Percentiles rank a stretch among this genome's conserved stretches.
Conservation (phyloP, 768 basidiomycete genomes). For the Cystofilobasidium ferigula region DNA sequence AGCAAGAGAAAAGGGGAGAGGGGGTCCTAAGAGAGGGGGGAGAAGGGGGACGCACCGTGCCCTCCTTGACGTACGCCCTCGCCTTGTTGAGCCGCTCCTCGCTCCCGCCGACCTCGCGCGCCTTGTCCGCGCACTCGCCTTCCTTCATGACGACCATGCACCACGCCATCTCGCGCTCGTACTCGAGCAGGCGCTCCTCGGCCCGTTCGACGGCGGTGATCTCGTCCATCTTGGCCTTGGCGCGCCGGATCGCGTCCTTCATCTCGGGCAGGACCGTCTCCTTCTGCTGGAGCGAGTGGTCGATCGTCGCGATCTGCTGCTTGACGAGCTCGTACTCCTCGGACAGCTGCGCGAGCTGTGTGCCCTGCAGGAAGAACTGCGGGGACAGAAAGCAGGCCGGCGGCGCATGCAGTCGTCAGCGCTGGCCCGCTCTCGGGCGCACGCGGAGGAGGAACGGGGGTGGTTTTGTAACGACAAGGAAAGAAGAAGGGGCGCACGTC, state of each 20-base stretch:
- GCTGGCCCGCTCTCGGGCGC: background rate
- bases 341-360: constrained; percentile 73
- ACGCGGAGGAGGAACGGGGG: background rate
- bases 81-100: constrained; percentile 40
- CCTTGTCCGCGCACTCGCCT: constrained; percentile 42
- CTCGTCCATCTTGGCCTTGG: constrained; percentile 53
- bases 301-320: constrained; percentile 59
- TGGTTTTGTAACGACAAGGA: too few relatives aligned
- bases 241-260: constrained; percentile 49
- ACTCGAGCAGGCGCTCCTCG: constrained; percentile 53
- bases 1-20: background rate
- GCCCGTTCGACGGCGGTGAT: constrained; percentile 64
- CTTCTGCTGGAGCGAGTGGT: constrained; percentile 57
- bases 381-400: constrained; percentile 13
- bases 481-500: constrained; percentile 45
- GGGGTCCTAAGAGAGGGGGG: background rate
- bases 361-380: constrained; percentile 89
- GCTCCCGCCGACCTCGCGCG: constrained; percentile 45
- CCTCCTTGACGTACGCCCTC: constrained; percentile 43
- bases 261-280: constrained; percentile 69
- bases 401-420: background rate
- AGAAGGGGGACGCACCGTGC: background rate
- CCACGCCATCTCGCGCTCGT: constrained; percentile 79
- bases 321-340: constrained; percentile 73
- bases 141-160: constrained; percentile 65